phyloP scores from a whole-genome alignment of 2,329 filamentous ascomycete genomes.

The Periconia digitata region DNA sequence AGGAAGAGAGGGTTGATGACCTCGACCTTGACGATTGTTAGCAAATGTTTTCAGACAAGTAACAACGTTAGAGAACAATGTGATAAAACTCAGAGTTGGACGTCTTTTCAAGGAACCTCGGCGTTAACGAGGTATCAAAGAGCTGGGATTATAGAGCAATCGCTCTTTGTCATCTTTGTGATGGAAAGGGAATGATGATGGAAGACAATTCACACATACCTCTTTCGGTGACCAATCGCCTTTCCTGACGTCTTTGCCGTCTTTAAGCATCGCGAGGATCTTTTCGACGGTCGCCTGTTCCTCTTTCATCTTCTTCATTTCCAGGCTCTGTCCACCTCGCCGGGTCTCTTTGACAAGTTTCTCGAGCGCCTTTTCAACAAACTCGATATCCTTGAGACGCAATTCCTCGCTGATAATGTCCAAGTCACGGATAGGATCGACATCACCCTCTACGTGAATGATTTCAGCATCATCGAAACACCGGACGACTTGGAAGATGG shows the following conservation, averaged over 20 bases:
- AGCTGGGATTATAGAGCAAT: constrained; percentile 99
- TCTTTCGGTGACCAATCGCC: constrained; percentile 89
- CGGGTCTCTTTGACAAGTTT: constrained; percentile 91
- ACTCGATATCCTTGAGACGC: constrained; percentile 97
- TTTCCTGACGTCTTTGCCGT: constrained; percentile 92
- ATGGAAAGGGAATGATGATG: neutral
- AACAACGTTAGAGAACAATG: constrained; percentile 4
- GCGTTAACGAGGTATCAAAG: constrained; percentile 87
- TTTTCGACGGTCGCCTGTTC: constrained; percentile 94
- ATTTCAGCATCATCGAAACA: constrained; percentile 99
- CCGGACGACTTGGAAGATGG: constrained; percentile 95
- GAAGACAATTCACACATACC: constrained; percentile 62
- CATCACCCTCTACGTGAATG: constrained; percentile 98
- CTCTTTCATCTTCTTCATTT: constrained; percentile 96
- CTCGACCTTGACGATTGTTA: constrained; percentile 70
- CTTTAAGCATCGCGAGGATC: constrained; percentile 78
- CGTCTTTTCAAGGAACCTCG: constrained; percentile 87
- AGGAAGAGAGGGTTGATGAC: constrained; percentile 96
- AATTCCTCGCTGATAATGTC: constrained; percentile 97
- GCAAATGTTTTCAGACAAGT: constrained; percentile 13
- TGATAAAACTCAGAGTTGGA: constrained; percentile 64
- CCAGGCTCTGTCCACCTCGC: constrained; percentile 89
- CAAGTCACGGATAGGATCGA: constrained; percentile 90
- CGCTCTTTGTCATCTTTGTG: constrained; percentile 96
- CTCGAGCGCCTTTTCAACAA: constrained; percentile 93